A percentile compares a stretch with the other conserved stretches of the same genome.
Evolutionary conservation across 768 basidiomycete species (phyloP).

Genomic region (Tulasnella sp.): DNA sequence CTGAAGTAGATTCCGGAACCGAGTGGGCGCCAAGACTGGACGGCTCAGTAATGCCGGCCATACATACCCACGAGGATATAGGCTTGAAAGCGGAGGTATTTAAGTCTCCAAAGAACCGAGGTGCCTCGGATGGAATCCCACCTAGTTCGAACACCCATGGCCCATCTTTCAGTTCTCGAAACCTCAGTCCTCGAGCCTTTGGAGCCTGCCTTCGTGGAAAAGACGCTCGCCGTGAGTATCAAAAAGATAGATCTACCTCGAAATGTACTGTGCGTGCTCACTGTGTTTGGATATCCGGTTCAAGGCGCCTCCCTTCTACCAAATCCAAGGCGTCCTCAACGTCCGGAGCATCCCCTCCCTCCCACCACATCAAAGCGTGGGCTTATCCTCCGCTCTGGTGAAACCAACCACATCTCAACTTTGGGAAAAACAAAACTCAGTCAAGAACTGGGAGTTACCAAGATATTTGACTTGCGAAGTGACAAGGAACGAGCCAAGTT

Average conservation of each 20-base stretch:
- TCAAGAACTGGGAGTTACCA: conserved; percentile 58
- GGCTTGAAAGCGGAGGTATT: too few species aligned
- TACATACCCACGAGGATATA: too few species aligned
- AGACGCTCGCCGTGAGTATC: conserved; percentile 1
- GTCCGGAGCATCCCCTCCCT: neutral
- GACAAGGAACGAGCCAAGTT: conserved; percentile 78
- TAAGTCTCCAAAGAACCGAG: too few species aligned
- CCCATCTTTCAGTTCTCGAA: neutral
- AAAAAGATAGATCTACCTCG: too few species aligned
- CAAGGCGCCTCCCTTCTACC: conserved; percentile 11
- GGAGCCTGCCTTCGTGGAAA: neutral
- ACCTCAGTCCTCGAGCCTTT: neutral
- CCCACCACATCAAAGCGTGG: neutral
- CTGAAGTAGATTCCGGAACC: too few species aligned
- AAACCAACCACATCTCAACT: conserved; percentile 64
- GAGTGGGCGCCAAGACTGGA: too few species aligned
- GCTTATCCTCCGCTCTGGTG: conserved; percentile 62
- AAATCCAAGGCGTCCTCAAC: conserved; percentile 14
- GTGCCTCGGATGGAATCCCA: too few species aligned
- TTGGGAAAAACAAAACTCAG: conserved; percentile 54
- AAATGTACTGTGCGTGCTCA: too few species aligned
- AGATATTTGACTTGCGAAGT: conserved; percentile 73
- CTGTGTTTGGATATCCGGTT: too few species aligned
- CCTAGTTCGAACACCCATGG: too few species aligned
- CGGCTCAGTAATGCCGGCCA: too few species aligned